Conservation (phyloP, 176 grass and related monocot genomes). For the Poa pratensis region DNA sequence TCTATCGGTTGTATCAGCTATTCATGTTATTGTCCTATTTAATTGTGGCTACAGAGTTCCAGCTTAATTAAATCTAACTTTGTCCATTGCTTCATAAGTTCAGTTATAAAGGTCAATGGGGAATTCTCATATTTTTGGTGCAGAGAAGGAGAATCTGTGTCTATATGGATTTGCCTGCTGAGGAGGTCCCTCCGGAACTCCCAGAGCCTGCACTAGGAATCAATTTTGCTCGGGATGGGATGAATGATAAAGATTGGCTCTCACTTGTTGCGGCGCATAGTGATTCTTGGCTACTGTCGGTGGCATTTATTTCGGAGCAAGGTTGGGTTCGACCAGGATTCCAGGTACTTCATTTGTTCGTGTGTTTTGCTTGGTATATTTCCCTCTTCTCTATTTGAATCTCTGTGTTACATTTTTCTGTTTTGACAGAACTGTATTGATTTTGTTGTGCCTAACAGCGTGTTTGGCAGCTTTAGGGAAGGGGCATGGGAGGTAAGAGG, state of each 20-base stretch:
- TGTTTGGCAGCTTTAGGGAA: no score
- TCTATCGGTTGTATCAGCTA: background rate
- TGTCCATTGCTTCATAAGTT: background rate
- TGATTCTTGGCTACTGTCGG: constrained; percentile 66
- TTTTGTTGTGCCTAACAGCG: no score
- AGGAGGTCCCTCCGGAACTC: no score
- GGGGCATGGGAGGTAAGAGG: no score
- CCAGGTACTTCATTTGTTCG: constrained; percentile 54
- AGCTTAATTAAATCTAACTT: background rate
- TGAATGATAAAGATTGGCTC: no score
- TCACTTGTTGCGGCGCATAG: no score
- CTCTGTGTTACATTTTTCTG: background rate
- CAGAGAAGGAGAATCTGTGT: constrained; percentile 79
- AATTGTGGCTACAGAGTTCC: background rate
- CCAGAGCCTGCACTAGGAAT: no score
- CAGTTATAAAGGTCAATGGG: background rate
- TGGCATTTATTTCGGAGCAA: constrained; percentile 80
- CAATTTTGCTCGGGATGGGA: no score
- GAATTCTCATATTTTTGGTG: background rate
- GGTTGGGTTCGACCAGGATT: constrained; percentile 71
- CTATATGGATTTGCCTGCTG: constrained; percentile 33
- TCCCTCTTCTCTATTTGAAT: background rate
- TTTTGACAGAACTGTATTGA: no score
- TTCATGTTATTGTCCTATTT: background rate
- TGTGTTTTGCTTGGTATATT: constrained; percentile 23